Evolutionary conservation across 129 eudicot genomes (phyloP).

Genomic region (Lonicera japonica): DNA sequence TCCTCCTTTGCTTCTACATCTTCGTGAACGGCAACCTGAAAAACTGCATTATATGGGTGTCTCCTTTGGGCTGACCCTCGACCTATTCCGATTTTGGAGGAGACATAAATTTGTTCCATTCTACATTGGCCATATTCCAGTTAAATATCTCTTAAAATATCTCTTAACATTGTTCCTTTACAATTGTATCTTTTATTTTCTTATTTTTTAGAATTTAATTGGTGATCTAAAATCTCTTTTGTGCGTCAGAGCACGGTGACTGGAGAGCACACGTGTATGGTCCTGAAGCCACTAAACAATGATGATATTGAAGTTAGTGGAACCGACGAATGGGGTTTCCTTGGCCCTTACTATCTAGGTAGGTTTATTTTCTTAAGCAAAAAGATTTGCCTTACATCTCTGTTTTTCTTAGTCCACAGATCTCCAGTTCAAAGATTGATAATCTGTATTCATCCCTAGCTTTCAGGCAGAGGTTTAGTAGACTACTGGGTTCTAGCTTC

Average conservation of each 20-base stretch:
- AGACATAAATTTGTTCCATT: slow-evolving; percentile 85
- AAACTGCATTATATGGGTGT: slow-evolving; percentile 90
- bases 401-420: not conserved
- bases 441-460: slow-evolving; percentile 26
- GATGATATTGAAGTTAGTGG: slow-evolving; percentile 64
- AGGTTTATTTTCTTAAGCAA: slow-evolving; percentile 9
- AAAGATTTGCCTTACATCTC: not conserved
- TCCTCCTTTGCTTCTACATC: slow-evolving; percentile 86
- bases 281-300: slow-evolving; percentile 58
- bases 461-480: slow-evolving; percentile 55
- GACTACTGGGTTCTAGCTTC: slow-evolving; percentile 45
- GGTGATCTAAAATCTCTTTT: not conserved
- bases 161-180: not conserved
- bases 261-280: slow-evolving; percentile 96
- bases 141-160: slow-evolving; percentile 30
- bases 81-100: slow-evolving; percentile 90
- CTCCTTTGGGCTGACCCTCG: slow-evolving; percentile 89
- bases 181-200: not conserved
- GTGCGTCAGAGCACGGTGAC: slow-evolving; percentile 61
- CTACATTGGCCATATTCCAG: slow-evolving; percentile 74
- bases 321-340: slow-evolving; percentile 60
- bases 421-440: slow-evolving; percentile 8
- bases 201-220: not conserved
- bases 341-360: slow-evolving; percentile 74
- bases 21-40: slow-evolving; percentile 79